Evolutionary conservation across 768 basidiomycete species (phyloP).

Genomic region (Candolleomyces eurysporus): DNA sequence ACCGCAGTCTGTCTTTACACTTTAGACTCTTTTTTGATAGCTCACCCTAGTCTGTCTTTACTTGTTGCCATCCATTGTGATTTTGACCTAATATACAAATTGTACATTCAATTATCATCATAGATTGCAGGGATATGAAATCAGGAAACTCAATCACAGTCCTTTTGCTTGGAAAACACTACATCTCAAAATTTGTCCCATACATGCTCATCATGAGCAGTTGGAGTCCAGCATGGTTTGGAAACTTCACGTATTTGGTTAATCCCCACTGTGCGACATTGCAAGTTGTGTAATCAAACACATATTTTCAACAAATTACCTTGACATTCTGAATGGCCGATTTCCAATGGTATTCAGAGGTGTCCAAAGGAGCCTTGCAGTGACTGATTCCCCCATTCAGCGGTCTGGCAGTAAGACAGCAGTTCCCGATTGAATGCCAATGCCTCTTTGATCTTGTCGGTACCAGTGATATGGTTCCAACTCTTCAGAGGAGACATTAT

Average conservation of each 20-base stretch:
- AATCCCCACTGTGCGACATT: not conserved
- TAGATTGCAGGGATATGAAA: slow-evolving; percentile 25
- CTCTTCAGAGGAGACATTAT: slow-evolving; percentile 39
- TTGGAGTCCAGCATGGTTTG: not conserved
- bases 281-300: not conserved
- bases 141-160: slow-evolving; percentile 30
- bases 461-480: slow-evolving; percentile 18
- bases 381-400: slow-evolving; percentile 49
- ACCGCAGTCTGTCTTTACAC: no score
- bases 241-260: not conserved
- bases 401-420: slow-evolving; percentile 44
- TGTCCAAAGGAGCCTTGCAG: slow-evolving; percentile 47
- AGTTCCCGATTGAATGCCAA: slow-evolving; percentile 35
- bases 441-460: slow-evolving; percentile 16
- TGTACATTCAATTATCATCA: slow-evolving; percentile 3
- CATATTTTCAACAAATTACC: not conserved
- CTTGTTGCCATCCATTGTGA: not conserved
- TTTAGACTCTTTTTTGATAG: no score
- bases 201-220: slow-evolving; percentile 23
- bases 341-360: slow-evolving; percentile 38
- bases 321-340: slow-evolving; percentile 21
- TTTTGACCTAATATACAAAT: not conserved
- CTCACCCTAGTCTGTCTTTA: slow-evolving; percentile 6
- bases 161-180: slow-evolving; percentile 34
- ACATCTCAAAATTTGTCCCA: slow-evolving; percentile 39